A percentile compares a stretch with the other conserved stretches of the same genome.
These are phyloP conservation scores for Tylopilus sp. DNA, from an alignment of 768 basidiomycete species.

Conservation along the genomic window DNA sequence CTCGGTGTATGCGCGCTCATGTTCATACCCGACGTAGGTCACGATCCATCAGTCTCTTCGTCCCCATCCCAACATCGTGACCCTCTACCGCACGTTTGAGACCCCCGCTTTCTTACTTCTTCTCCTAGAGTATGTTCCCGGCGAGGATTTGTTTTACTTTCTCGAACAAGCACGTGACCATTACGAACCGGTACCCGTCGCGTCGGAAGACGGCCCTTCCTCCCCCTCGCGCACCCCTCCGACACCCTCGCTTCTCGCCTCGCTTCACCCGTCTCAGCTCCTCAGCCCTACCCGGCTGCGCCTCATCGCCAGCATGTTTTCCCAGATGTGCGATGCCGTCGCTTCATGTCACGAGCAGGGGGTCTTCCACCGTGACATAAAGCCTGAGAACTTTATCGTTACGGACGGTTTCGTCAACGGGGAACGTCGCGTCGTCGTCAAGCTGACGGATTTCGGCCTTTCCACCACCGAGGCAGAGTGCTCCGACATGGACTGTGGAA, in stretches of 20 bases:
- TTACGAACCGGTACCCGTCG: slow-evolving; percentile 50
- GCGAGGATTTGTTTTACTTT: slow-evolving; percentile 98
- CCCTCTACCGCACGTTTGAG: slow-evolving; percentile 90
- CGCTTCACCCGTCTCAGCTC: slow-evolving; percentile 71
- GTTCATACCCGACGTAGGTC: slow-evolving; percentile 47
- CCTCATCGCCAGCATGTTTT: slow-evolving; percentile 95
- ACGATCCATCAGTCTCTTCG: slow-evolving; percentile 93
- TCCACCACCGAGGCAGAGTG: slow-evolving; percentile 87
- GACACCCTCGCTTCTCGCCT: slow-evolving; percentile 88
- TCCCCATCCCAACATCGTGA: slow-evolving; percentile 90
- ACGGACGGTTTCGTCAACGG: slow-evolving; percentile 68
- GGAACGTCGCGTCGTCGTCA: slow-evolving; percentile 93
- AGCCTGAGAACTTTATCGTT: slow-evolving; percentile 98
- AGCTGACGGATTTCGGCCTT: slow-evolving; percentile 94
- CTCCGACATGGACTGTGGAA: slow-evolving; percentile 97
- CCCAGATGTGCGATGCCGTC: slow-evolving; percentile 98
- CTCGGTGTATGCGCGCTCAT: neutral
- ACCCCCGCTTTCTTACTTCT: slow-evolving; percentile 89
- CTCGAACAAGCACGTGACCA: slow-evolving; percentile 94
- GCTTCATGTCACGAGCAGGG: slow-evolving; percentile 88
- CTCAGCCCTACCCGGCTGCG: slow-evolving; percentile 86
- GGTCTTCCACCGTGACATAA: slow-evolving; percentile 97
- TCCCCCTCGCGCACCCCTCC: slow-evolving; percentile 73
- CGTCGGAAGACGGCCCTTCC: slow-evolving; percentile 10
- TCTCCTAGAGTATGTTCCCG: slow-evolving; percentile 92